Conservation (phyloP, 1,139 yeast species). For the Scheffersomyces illinoinensis region DNA sequence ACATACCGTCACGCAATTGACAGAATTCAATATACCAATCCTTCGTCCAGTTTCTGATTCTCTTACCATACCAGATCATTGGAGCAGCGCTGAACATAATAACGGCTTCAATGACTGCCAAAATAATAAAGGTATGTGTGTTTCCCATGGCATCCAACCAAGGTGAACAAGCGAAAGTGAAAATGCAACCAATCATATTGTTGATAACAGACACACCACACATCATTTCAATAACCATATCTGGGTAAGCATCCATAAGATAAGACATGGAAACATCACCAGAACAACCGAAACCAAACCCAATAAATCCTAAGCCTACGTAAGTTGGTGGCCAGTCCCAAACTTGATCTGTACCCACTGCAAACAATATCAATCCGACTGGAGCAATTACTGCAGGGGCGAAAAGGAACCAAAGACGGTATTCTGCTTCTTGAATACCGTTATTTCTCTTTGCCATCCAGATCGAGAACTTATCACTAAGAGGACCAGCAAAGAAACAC, state of each 20-base stretch:
- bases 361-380: conserved; percentile 36
- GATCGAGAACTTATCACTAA: conserved; percentile 37
- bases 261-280: conserved; percentile 41
- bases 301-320: conserved; percentile 37
- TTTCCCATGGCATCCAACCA: conserved; percentile 36
- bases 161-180: conserved; percentile 42
- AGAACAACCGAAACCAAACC: conserved; percentile 38
- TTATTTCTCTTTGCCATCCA: conserved; percentile 39
- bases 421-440: conserved; percentile 42
- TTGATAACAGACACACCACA: conserved; percentile 39
- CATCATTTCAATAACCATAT: conserved; percentile 39
- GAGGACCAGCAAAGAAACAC: conserved; percentile 38
- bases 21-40: conserved; percentile 29
- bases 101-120: conserved; percentile 34
- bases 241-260: conserved; percentile 42
- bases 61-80: conserved; percentile 35
- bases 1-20: conserved; percentile 17
- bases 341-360: conserved; percentile 31
- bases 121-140: conserved; percentile 34
- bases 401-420: conserved; percentile 33
- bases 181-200: conserved; percentile 38
- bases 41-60: conserved; percentile 37
- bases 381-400: conserved; percentile 39
- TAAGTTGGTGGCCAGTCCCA: conserved; percentile 37
- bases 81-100: conserved; percentile 29